Evolutionary conservation across 225 moss, liverwort and hornwort genomes (phyloP).

Genomic region (Bryum argenteum): DNA sequence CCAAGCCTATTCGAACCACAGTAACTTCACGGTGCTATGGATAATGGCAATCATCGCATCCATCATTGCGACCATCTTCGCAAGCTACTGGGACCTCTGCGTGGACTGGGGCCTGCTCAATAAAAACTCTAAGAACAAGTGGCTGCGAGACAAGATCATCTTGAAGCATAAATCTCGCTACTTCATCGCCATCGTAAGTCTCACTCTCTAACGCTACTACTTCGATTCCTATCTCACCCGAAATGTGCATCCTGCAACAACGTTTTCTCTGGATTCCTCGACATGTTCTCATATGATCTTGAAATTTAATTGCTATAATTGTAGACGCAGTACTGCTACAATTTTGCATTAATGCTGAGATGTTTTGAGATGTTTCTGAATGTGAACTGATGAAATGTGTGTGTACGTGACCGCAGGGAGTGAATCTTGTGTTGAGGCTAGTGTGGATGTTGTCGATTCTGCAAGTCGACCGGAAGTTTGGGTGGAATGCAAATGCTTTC

Average conservation of each 20-base stretch:
- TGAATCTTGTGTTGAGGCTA: constrained; percentile 58
- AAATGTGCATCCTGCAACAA: no score
- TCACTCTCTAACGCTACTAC: not conserved
- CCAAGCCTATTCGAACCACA: constrained; percentile 49
- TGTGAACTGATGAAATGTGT: not conserved
- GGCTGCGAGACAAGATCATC: constrained; percentile 78
- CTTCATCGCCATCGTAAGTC: constrained; percentile 34
- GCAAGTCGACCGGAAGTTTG: constrained; percentile 35
- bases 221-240: no score
- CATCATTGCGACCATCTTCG: constrained; percentile 61
- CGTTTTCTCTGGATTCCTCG: no score
- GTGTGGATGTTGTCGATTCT: constrained; percentile 70
- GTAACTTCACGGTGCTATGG: constrained; percentile 11
- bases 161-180: constrained; percentile 50
- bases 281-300: no score
- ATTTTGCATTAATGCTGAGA: no score
- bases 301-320: no score
- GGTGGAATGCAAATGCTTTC: constrained; percentile 44
- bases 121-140: constrained; percentile 57
- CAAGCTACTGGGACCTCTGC: constrained; percentile 79
- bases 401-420: constrained; percentile 30
- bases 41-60: constrained; percentile 54
- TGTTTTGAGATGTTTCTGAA: no score
- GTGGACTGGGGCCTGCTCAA: constrained; percentile 81
- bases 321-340: not conserved